Conservation (phyloP, 768 basidiomycete genomes). For the Podaxis carcinomalis region DNA sequence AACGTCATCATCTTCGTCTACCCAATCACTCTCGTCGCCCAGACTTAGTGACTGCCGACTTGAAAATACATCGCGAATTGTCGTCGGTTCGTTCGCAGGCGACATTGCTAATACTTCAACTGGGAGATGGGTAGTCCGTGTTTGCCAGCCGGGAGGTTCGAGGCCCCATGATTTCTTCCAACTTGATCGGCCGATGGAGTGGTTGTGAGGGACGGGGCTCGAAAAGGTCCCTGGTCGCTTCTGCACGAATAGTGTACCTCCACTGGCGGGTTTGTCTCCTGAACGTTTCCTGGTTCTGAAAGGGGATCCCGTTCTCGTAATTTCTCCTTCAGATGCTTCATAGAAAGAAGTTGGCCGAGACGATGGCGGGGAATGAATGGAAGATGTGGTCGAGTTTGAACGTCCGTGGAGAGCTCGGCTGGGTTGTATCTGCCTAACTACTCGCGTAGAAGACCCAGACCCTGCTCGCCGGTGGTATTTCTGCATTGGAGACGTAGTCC, state of each 20-base stretch:
- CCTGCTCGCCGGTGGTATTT: constrained; percentile 76
- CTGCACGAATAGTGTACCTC: constrained; percentile 67
- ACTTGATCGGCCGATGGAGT: constrained; percentile 58
- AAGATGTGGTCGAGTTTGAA: constrained; percentile 75
- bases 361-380: constrained; percentile 69
- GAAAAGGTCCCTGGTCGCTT: constrained; percentile 73
- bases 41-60: constrained; percentile 52
- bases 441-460: constrained; percentile 80
- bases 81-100: constrained; percentile 41
- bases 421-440: constrained; percentile 57
- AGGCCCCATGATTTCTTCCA: constrained; percentile 91
- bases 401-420: constrained; percentile 56
- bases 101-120: constrained; percentile 77
- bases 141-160: constrained; percentile 84
- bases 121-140: constrained; percentile 59
- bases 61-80: constrained; percentile 79
- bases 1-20: constrained; percentile 81
- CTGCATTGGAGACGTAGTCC: constrained; percentile 77
- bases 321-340: constrained; percentile 68
- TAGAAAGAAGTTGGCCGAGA: constrained; percentile 78
- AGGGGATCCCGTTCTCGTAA: constrained; percentile 60
- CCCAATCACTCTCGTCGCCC: constrained; percentile 85
- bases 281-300: constrained; percentile 48
- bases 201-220: constrained; percentile 42
- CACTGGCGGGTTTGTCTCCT: constrained; percentile 31